phyloP scores from a whole-genome alignment of 2,329 filamentous ascomycete genomes.

The Ploettnerulaceae sp. region DNA sequence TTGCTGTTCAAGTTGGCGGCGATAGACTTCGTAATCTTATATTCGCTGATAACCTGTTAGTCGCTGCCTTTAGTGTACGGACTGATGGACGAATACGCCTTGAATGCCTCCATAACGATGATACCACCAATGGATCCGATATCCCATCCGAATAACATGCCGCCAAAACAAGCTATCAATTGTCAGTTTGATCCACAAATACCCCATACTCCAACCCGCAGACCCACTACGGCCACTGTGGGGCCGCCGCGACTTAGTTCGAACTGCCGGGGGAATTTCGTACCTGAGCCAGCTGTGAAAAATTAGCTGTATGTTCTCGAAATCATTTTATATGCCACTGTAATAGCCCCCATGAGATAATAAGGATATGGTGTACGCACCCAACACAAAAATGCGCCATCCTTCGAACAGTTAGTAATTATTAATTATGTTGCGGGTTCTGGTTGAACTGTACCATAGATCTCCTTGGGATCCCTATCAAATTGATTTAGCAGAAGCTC shows the following conservation, averaged over 20 bases:
- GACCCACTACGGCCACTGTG: neutral
- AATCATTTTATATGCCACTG: neutral
- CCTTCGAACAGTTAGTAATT: slow-evolving; percentile 41
- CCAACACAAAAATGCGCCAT: slow-evolving; percentile 49
- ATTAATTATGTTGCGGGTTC: neutral
- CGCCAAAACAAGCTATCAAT: slow-evolving; percentile 57
- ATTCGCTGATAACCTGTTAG: slow-evolving; percentile 37
- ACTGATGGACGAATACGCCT: slow-evolving; percentile 41
- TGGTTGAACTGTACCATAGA: slow-evolving; percentile 22
- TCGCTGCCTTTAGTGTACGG: slow-evolving; percentile 30
- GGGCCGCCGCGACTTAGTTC: neutral
- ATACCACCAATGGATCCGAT: slow-evolving; percentile 72
- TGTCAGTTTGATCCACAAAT: slow-evolving; percentile 6
- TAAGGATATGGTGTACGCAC: slow-evolving; percentile 6
- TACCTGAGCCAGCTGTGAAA: slow-evolving; percentile 47
- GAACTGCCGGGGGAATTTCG: neutral
- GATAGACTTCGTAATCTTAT: slow-evolving; percentile 34
- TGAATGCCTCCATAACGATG: slow-evolving; percentile 62
- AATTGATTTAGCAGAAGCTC: neutral
- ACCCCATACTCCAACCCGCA: neutral
- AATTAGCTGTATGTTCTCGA: slow-evolving; percentile 4
- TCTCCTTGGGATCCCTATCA: slow-evolving; percentile 28
- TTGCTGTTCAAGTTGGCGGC: slow-evolving; percentile 53
- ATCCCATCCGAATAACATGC: slow-evolving; percentile 55
- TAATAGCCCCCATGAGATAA: neutral